Conservation (phyloP, 192 early-diverging fungal genomes). For the Coemansia sp. region DNA sequence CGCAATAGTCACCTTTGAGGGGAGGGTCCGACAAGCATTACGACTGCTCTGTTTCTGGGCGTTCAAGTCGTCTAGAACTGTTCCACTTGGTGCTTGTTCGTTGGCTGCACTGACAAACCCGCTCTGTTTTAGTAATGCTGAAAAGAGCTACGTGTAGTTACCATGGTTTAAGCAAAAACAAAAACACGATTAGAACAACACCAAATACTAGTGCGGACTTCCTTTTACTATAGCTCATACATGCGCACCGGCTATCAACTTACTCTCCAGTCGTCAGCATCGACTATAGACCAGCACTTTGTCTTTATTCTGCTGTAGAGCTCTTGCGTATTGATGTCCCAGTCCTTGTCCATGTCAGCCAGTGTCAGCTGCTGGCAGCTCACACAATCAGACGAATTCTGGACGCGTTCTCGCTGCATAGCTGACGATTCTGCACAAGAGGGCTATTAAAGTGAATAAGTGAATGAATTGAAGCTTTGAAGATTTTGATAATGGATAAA, state of each 20-base stretch:
- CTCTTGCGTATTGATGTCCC: constrained; percentile 14
- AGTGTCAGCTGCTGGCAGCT: constrained; percentile 29
- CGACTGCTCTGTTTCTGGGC: not conserved
- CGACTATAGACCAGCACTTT: constrained; percentile 18
- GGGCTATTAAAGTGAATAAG: no score
- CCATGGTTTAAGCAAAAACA: not conserved
- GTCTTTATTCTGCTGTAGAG: constrained; percentile 15
- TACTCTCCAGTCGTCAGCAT: constrained; percentile 41
- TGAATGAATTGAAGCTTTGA: no score
- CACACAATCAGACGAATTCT: constrained; percentile 24
- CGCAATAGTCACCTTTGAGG: constrained; percentile 16
- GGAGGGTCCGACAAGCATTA: constrained; percentile 9
- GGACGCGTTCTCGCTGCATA: not conserved
- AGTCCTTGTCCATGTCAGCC: not conserved
- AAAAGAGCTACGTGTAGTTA: not conserved
- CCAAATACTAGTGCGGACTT: not conserved
- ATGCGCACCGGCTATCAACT: no score
- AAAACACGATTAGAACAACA: not conserved
- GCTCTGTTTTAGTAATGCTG: not conserved
- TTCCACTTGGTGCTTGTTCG: not conserved
- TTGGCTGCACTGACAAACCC: not conserved
- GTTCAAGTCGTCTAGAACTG: not conserved
- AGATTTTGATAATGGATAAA: no score
- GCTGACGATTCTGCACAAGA: no score
- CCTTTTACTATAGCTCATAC: no score